Percentiles rank a stretch among this genome's conserved stretches.
These are phyloP conservation scores for Spiraea crenata DNA, from an alignment of 331 rosid species.

Conservation along the genomic window DNA sequence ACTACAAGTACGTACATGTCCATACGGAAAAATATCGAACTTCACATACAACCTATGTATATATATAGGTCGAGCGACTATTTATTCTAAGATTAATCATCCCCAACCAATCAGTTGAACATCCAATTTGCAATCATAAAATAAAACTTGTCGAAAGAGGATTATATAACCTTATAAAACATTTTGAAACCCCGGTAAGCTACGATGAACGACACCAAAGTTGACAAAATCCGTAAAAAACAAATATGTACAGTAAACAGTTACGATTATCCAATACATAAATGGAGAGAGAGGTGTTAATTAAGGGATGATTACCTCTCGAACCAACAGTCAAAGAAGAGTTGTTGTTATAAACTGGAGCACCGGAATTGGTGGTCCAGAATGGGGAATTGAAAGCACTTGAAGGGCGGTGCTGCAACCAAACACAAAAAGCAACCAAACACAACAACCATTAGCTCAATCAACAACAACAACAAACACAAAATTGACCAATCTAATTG, in stretches of 20 bases:
- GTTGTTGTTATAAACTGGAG: constrained; percentile 93
- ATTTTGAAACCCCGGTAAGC: not conserved
- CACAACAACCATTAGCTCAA: constrained; percentile 4
- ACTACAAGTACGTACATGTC: not conserved
- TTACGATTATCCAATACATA: no score
- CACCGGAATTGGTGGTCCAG: constrained; percentile 93
- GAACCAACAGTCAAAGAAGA: constrained; percentile 66
- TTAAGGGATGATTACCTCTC: constrained; percentile 47
- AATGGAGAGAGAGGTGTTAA: no score
- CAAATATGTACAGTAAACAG: not conserved
- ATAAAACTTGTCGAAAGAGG: not conserved
- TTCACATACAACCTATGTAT: not conserved
- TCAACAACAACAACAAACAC: not conserved
- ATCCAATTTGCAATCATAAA: not conserved
- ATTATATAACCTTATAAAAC: not conserved
- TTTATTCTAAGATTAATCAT: not conserved
- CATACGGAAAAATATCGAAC: not conserved
- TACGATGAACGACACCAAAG: not conserved
- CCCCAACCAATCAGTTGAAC: not conserved
- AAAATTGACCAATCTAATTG: not conserved
- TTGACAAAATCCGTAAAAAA: not conserved
- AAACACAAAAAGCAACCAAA: not conserved
- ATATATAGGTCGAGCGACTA: not conserved
- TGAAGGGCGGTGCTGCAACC: constrained; percentile 73
- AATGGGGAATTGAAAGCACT: constrained; percentile 75